These are phyloP conservation scores for Dendrobium chrysotoxum DNA, from an alignment of 106 monocot genomes.

Conservation along the genomic window DNA sequence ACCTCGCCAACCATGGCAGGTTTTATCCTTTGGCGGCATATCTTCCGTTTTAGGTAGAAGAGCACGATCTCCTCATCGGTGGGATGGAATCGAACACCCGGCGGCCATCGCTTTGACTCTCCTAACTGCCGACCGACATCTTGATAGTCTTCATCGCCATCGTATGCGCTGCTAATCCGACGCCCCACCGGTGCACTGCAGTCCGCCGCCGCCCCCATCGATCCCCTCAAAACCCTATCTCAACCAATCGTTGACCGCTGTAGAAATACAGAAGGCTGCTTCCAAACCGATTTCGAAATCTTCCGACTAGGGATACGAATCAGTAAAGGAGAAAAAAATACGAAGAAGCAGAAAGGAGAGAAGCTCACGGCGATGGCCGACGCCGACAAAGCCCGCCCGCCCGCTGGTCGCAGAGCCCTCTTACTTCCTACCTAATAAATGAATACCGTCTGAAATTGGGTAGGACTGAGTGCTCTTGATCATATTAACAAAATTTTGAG, in stretches of 20 bases:
- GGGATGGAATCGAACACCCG: conserved; percentile 93
- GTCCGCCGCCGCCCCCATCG: conserved; percentile 3
- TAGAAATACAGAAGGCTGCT: background rate
- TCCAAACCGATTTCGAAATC: background rate
- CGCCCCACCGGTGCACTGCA: background rate
- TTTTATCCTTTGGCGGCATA: conserved; percentile 40
- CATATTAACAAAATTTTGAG: too few relatives aligned
- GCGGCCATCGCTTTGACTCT: conserved; percentile 37
- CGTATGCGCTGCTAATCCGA: background rate
- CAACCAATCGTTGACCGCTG: conserved; percentile 7
- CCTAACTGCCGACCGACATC: background rate
- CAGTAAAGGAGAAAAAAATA: background rate
- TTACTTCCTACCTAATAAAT: background rate
- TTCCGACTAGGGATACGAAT: background rate
- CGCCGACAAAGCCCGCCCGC: background rate
- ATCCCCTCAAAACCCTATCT: background rate
- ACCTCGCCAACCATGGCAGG: conserved; percentile 54
- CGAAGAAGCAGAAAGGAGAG: background rate
- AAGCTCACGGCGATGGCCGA: background rate
- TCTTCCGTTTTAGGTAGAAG: conserved; percentile 91
- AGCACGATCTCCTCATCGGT: conserved; percentile 96
- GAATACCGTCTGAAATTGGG: too few relatives aligned
- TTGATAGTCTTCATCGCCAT: background rate
- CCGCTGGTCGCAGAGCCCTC: background rate
- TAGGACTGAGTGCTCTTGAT: too few relatives aligned